Percentiles rank a stretch among this genome's conserved stretches.
Conservation (phyloP, 192 early-diverging fungal genomes). For the Chytriomyces sp. region DNA sequence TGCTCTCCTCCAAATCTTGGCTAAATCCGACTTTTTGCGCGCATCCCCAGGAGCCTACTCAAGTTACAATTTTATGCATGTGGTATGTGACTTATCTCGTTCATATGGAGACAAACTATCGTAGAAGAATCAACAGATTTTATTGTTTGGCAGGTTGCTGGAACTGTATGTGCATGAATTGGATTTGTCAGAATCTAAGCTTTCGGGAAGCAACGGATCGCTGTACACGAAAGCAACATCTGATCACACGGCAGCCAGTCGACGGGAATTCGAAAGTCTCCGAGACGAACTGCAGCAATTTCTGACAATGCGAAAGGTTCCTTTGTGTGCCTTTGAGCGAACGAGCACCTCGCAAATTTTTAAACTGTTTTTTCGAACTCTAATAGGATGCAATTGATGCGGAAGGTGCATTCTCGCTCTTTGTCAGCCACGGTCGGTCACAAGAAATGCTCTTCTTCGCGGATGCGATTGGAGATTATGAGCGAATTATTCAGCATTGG, state of each 20-base stretch:
- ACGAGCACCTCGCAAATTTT: neutral
- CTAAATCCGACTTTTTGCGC: neutral
- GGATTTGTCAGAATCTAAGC: slow-evolving; percentile 22
- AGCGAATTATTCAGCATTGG: slow-evolving; percentile 85
- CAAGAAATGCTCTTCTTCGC: slow-evolving; percentile 75
- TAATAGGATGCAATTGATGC: slow-evolving; percentile 47
- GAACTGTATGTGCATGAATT: slow-evolving; percentile 35
- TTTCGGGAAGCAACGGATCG: slow-evolving; percentile 6
- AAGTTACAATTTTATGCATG: slow-evolving; percentile 38
- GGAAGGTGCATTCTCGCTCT: slow-evolving; percentile 77
- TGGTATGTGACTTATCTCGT: slow-evolving; percentile 10
- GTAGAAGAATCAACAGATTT: neutral
- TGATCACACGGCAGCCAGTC: slow-evolving; percentile 9
- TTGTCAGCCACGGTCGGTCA: slow-evolving; percentile 84
- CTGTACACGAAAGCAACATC: neutral
- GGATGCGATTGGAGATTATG: slow-evolving; percentile 82
- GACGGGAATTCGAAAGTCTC: slow-evolving; percentile 65
- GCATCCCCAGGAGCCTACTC: slow-evolving; percentile 7
- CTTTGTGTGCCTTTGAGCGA: neutral
- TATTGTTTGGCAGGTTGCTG: slow-evolving; percentile 23
- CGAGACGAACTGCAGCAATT: slow-evolving; percentile 77
- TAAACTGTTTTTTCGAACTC: neutral
- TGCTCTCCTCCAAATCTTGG: slow-evolving; percentile 45
- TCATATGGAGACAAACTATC: neutral
- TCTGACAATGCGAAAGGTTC: slow-evolving; percentile 70